These are phyloP conservation scores for Septoria petroselini DNA, from an alignment of 2,329 filamentous ascomycete genomes.

Conservation along the genomic window DNA sequence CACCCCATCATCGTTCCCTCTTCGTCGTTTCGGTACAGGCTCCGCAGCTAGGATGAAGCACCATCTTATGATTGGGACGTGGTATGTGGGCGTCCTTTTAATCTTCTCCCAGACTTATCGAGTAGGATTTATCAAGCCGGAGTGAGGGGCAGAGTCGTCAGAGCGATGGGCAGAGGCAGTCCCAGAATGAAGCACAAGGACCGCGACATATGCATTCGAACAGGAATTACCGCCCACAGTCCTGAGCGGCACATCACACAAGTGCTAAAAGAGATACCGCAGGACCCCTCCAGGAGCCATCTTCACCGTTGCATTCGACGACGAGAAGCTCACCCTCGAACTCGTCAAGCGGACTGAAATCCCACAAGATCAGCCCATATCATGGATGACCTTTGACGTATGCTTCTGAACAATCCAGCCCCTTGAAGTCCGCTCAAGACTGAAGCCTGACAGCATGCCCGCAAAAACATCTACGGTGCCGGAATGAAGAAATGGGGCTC, in stretches of 20 bases:
- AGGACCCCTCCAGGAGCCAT: slow-evolving; percentile 78
- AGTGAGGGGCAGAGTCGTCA: no score
- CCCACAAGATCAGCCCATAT: slow-evolving; percentile 79
- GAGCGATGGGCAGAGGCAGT: no score
- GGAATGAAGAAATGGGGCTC: slow-evolving; percentile 94
- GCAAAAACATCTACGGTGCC: slow-evolving; percentile 82
- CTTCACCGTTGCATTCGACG: slow-evolving; percentile 84
- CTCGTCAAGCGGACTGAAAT: slow-evolving; percentile 79
- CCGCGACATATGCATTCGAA: no score
- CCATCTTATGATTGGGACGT: slow-evolving; percentile 88
- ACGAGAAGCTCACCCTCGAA: slow-evolving; percentile 69
- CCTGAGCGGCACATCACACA: no score
- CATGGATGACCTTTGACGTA: slow-evolving; percentile 90
- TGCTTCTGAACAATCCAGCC: slow-evolving; percentile 34
- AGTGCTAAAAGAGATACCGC: background rate
- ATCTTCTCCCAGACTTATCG: no score
- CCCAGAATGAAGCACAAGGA: no score
- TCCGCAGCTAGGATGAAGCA: slow-evolving; percentile 63
- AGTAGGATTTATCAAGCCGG: no score
- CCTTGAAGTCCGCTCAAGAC: background rate
- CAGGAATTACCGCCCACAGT: no score
- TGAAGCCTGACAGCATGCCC: slow-evolving; percentile 61
- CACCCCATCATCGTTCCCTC: background rate
- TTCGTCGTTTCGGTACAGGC: slow-evolving; percentile 12
- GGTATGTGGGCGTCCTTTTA: slow-evolving; percentile 44